These are phyloP conservation scores for Seiridium unicorne DNA, from an alignment of 2,329 filamentous ascomycete species.

Conservation along the genomic window DNA sequence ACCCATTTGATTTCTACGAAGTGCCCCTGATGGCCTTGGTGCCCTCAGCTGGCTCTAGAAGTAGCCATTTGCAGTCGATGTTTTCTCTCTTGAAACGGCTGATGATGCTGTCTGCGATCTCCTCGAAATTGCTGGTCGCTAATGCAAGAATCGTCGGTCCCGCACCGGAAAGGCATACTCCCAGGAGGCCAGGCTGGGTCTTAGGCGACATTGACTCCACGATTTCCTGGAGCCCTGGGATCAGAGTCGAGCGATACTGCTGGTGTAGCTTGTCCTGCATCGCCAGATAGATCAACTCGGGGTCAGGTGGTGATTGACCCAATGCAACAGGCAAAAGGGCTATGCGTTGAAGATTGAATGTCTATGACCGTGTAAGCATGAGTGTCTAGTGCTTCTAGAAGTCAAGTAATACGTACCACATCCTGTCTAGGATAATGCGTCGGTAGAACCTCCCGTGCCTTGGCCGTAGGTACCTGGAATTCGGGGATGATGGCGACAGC, in stretches of 20 bases:
- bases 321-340: slow-evolving; percentile 87
- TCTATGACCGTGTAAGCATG: slow-evolving; percentile 38
- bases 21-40: slow-evolving; percentile 27
- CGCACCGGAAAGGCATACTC: slow-evolving; percentile 92
- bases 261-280: slow-evolving; percentile 99
- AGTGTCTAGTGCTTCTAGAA: background rate
- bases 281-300: slow-evolving; percentile 90
- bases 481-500: slow-evolving; percentile 94
- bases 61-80: slow-evolving; percentile 81
- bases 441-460: slow-evolving; percentile 83
- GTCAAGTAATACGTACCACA: slow-evolving; percentile 59
- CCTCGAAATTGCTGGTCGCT: slow-evolving; percentile 84
- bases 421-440: slow-evolving; percentile 76
- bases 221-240: slow-evolving; percentile 88
- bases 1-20: background rate
- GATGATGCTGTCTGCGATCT: slow-evolving; percentile 80
- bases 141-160: slow-evolving; percentile 93
- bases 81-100: slow-evolving; percentile 68
- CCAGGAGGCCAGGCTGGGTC: slow-evolving; percentile 83
- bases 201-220: slow-evolving; percentile 86
- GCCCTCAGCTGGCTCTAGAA: slow-evolving; percentile 85
- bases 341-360: slow-evolving; percentile 92
- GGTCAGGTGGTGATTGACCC: slow-evolving; percentile 84
- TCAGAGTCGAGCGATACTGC: slow-evolving; percentile 87
- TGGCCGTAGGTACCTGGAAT: slow-evolving; percentile 93